Base-by-base conservation (phyloP, 805 yeast species). In the Schwanniomyces occidentalis region DNA sequence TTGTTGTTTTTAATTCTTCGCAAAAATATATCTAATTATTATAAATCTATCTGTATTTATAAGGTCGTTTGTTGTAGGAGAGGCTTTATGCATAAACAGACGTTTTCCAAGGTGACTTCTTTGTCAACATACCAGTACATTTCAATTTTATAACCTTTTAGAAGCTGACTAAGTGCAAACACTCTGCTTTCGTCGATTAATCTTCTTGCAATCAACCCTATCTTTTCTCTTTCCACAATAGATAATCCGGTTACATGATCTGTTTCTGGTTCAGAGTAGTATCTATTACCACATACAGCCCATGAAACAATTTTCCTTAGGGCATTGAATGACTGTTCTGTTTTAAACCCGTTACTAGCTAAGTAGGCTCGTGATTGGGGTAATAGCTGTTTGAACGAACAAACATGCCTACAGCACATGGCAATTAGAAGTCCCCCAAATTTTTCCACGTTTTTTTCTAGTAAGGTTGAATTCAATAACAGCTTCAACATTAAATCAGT, bases 341-440 rank as follows among this genome's bases (percentile, higher is more conserved):
- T 54, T 4, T n/a, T 33, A 24, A 72, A 46, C 4, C 73, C 73
- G 4, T 56, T 42, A 0, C 45, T 40, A 2, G 32, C 28, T 16
- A 82, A 53, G 46, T 56, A 76, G 16, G 46, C 45, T 32, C 63
- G 56, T 2, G 82, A 75, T 18, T 61, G 65, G 0, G 72, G 69
- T 10, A 85, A 56, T 10, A 84, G 64, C 37, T 73, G 68, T n/a
- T 69, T 61, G 41, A 77, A 80, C 25, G 73, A 61, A 49, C 97
- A 90, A 14, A 82, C 80, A 51, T 89, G 97, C 36, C 97, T 72
- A 57, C 97, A 89, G 54, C 97, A 89, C 87, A 90, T 82, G 16
- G 97, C 97, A 20, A 89, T 86, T 18, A 85, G 61, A 42, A 85
- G 59, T 0, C 93, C 95, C 3, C 59, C 56, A 30, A 78, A 63